Conservation (phyloP, 2,329 filamentous ascomycete genomes). For the Colletotrichum falcatum region DNA sequence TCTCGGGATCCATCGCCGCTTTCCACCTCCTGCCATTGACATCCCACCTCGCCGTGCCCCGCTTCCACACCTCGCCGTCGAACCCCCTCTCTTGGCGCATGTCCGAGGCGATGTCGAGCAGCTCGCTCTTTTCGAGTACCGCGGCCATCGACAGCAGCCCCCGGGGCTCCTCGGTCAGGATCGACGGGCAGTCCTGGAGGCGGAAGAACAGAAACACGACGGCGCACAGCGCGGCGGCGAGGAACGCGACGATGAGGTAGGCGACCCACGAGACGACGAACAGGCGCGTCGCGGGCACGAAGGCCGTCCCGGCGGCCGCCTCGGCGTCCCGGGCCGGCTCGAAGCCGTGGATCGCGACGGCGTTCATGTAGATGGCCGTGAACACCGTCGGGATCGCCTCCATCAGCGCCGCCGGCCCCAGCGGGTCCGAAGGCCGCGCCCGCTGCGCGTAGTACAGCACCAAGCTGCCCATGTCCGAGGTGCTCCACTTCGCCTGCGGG, state of each 20-base stretch:
- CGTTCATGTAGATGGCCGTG: constrained; percentile 9
- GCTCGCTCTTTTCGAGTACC: constrained; percentile 8
- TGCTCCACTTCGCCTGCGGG: constrained; percentile 13
- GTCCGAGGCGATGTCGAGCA: not conserved
- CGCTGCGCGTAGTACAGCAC: constrained; percentile 11
- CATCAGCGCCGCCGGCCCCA: not conserved
- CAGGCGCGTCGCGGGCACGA: constrained; percentile 9
- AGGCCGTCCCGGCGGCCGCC: not conserved
- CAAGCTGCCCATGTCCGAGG: constrained; percentile 13
- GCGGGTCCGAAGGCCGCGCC: not conserved
- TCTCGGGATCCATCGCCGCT: not conserved
- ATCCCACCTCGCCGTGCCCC: not conserved
- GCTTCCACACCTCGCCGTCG: constrained; percentile 4
- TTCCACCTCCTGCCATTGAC: constrained; percentile 9
- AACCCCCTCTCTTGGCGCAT: not conserved
- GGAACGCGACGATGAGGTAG: not conserved
- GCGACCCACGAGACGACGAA: constrained; percentile 20
- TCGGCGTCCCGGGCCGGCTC: not conserved
- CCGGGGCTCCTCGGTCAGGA: constrained; percentile 8
- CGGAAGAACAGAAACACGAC: constrained; percentile 8
- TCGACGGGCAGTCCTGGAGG: not conserved
- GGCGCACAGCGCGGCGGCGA: not conserved
- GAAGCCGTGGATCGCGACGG: constrained; percentile 6
- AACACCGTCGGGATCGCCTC: constrained; percentile 1
- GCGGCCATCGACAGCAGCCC: constrained; percentile 17